phyloP scores from a whole-genome alignment of 1,284 basidiomycete genomes.

The Naganishia liquefaciens region DNA sequence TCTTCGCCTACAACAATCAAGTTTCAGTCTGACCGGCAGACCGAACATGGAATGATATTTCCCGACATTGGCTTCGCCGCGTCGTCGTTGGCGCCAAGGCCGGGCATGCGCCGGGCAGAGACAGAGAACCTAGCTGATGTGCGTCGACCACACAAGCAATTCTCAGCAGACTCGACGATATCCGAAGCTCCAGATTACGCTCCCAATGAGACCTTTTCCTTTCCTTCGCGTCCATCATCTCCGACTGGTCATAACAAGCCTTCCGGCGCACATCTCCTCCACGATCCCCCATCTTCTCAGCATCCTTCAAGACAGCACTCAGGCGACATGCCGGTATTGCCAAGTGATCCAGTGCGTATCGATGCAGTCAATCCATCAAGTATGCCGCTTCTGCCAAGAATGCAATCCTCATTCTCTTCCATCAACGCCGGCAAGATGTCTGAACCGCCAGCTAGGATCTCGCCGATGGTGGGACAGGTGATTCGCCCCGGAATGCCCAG shows the following conservation, averaged over 20 bases:
- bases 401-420: slow-evolving; percentile 30
- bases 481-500: slow-evolving; percentile 34
- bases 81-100: background rate
- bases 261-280: too few relatives aligned
- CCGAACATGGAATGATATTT: background rate
- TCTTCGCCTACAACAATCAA: slow-evolving; percentile 22
- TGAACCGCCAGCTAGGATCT: slow-evolving; percentile 27
- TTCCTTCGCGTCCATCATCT: slow-evolving; percentile 25
- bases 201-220: slow-evolving; percentile 24
- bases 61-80: background rate
- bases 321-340: slow-evolving; percentile 5
- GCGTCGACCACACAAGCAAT: slow-evolving; percentile 4
- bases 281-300: too few relatives aligned
- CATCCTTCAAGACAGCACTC: background rate
- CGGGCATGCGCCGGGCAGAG: slow-evolving; percentile 19
- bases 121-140: slow-evolving; percentile 15
- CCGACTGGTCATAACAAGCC: background rate
- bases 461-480: slow-evolving; percentile 15
- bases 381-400: slow-evolving; percentile 13
- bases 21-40: slow-evolving; percentile 3
- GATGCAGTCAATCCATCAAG: background rate
- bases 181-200: slow-evolving; percentile 24
- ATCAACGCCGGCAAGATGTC: slow-evolving; percentile 20
- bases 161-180: background rate
- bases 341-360: slow-evolving; percentile 15